phyloP scores from a whole-genome alignment of 768 basidiomycete species.

The Mycena alexandri region DNA sequence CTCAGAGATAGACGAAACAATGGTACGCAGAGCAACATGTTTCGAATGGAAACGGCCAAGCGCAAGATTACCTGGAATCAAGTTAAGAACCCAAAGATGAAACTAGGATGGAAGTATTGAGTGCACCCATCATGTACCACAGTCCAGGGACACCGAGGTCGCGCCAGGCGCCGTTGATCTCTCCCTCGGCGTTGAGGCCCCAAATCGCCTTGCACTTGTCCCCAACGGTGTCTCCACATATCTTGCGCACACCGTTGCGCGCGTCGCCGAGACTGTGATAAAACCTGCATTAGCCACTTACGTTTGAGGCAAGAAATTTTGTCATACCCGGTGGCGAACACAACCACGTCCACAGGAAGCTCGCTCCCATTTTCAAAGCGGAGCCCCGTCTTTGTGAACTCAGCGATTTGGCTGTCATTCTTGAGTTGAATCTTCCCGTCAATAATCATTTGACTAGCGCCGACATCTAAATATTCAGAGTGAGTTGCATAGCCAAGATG shows the following conservation, averaged over 20 bases:
- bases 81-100: neutral
- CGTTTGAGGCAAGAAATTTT: neutral
- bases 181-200: conserved; percentile 77
- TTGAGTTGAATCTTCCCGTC: conserved; percentile 82
- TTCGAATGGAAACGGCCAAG: conserved; percentile 77
- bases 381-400: conserved; percentile 59
- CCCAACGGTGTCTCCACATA: conserved; percentile 64
- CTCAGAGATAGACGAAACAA: too few species aligned
- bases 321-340: conserved; percentile 70
- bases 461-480: conserved; percentile 57
- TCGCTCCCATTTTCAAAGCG: conserved; percentile 63
- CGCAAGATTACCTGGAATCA: conserved; percentile 63
- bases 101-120: neutral
- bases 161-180: conserved; percentile 63
- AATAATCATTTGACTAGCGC: conserved; percentile 70
- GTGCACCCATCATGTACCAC: conserved; percentile 72
- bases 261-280: conserved; percentile 61
- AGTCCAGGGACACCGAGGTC: conserved; percentile 65
- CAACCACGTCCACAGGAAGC: conserved; percentile 65
- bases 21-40: conserved; percentile 72
- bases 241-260: conserved; percentile 49
- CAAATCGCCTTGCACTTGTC: conserved; percentile 63
- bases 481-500: too few species aligned
- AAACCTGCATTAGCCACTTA: neutral
- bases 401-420: conserved; percentile 63